These are phyloP conservation scores for Boletellus sp. DNA, from an alignment of 768 basidiomycete genomes.

Conservation along the genomic window DNA sequence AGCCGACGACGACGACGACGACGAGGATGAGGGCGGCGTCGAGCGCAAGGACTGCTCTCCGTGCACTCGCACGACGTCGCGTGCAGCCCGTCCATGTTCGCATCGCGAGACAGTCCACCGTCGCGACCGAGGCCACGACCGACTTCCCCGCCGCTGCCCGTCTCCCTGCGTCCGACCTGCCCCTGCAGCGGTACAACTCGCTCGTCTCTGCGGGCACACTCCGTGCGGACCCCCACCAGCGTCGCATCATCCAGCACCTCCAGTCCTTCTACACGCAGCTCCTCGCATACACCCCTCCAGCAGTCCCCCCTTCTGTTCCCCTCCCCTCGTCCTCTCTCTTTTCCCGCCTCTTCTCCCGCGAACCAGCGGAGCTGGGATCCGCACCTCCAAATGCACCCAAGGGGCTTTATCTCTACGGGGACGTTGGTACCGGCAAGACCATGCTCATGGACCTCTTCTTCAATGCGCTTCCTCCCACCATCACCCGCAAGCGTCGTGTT, in stretches of 20 bases:
- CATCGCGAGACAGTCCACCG: slow-evolving; percentile 14
- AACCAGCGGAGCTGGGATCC: slow-evolving; percentile 14
- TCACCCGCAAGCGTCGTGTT: slow-evolving; percentile 77
- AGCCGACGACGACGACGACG: slow-evolving; percentile 4
- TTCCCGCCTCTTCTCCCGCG: slow-evolving; percentile 30
- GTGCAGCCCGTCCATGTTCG: not conserved
- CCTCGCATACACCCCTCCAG: slow-evolving; percentile 64
- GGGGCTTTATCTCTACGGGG: slow-evolving; percentile 92
- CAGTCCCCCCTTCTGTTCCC: slow-evolving; percentile 39
- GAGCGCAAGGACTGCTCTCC: not conserved
- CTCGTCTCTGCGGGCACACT: slow-evolving; percentile 53
- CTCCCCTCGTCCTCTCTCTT: slow-evolving; percentile 11
- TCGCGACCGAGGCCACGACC: not conserved
- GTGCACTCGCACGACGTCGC: not conserved
- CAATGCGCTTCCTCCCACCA: slow-evolving; percentile 65
- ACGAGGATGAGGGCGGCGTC: slow-evolving; percentile 3
- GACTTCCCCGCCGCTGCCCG: not conserved
- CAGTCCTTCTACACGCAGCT: slow-evolving; percentile 77
- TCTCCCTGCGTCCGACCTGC: slow-evolving; percentile 9
- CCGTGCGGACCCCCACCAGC: slow-evolving; percentile 78
- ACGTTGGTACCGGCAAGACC: slow-evolving; percentile 95
- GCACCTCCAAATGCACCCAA: slow-evolving; percentile 63
- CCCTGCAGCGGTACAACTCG: slow-evolving; percentile 41
- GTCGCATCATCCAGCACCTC: slow-evolving; percentile 75
- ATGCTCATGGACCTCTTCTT: slow-evolving; percentile 99